Conservation (phyloP, 495 filamentous ascomycete genomes). For the Penicillium fimorum region DNA sequence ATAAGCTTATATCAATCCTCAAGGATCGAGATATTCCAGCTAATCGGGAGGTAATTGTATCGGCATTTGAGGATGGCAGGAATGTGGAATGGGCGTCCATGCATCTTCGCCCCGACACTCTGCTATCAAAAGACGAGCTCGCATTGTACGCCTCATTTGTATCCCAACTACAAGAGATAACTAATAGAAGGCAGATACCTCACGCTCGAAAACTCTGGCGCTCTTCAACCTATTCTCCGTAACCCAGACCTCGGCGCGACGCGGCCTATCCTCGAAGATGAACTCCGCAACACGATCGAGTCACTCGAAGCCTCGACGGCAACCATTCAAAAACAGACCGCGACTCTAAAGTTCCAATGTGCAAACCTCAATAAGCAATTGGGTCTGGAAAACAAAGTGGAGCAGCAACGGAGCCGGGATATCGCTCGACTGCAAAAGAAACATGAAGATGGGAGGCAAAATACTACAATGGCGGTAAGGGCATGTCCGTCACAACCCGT, state of each 20-base stretch:
- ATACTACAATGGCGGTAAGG: conserved; percentile 34
- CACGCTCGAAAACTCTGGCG: conserved; percentile 33
- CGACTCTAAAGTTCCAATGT: conserved; percentile 32
- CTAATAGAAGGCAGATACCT: conserved; percentile 29
- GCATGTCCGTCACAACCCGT: background rate
- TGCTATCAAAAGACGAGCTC: conserved; percentile 45
- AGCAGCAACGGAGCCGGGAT: conserved; percentile 26
- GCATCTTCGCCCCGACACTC: conserved; percentile 33
- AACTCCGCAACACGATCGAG: conserved; percentile 39
- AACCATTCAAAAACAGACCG: conserved; percentile 36
- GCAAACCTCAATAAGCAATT: conserved; percentile 31
- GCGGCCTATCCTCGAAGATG: conserved; percentile 41
- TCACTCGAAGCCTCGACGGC: conserved; percentile 39
- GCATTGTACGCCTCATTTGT: conserved; percentile 28
- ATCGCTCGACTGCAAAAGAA: conserved; percentile 36
- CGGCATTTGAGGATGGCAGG: conserved; percentile 28
- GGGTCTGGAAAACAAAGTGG: conserved; percentile 24
- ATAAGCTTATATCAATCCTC: conserved; percentile 13
- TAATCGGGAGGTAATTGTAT: conserved; percentile 30
- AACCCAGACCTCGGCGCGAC: conserved; percentile 29
- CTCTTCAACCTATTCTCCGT: conserved; percentile 30
- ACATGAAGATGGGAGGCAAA: conserved; percentile 40
- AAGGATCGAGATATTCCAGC: conserved; percentile 33
- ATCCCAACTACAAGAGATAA: background rate
- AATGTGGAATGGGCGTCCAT: conserved; percentile 37